Conservation (phyloP, 352 stramenopile genomes). For the Phytophthora nicotianae region DNA sequence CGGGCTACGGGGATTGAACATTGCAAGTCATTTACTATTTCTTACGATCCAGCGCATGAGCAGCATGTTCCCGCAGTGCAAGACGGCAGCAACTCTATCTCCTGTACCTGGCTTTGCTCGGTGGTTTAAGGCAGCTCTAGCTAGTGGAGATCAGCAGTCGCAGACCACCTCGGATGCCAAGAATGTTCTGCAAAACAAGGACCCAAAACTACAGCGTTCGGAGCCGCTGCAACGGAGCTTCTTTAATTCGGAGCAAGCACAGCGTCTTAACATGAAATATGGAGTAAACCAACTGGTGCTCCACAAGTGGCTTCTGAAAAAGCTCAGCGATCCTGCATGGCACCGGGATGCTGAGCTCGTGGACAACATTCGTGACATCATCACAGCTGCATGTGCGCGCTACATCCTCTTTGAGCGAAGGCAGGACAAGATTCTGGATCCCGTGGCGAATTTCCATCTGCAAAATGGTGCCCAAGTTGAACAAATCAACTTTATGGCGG, state of each 20-base stretch:
- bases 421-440: constrained; percentile 79
- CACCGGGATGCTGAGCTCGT: constrained; percentile 53
- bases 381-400: constrained; percentile 62
- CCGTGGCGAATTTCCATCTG: constrained; percentile 86
- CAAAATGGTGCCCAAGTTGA: constrained; percentile 88
- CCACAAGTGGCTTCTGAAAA: constrained; percentile 75
- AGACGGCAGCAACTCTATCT: constrained; percentile 76
- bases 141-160: constrained; percentile 28
- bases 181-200: constrained; percentile 23
- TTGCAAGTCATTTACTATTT: constrained; percentile 83
- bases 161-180: constrained; percentile 18
- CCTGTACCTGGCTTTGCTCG: constrained; percentile 73
- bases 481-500: constrained; percentile 83
- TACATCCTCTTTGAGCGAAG: constrained; percentile 87
- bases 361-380: constrained; percentile 52
- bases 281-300: constrained; percentile 59
- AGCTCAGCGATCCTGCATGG: constrained; percentile 54
- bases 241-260: constrained; percentile 56
- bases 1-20: constrained; percentile 81
- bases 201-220: constrained; percentile 16
- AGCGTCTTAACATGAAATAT: constrained; percentile 62
- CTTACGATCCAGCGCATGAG: constrained; percentile 82
- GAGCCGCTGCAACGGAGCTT: constrained; percentile 44
- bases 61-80: constrained; percentile 63
- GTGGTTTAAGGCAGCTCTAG: constrained; percentile 71